These are phyloP conservation scores for Pseudonectria foliicola DNA, from an alignment of 2,329 filamentous ascomycete species.

Conservation along the genomic window DNA sequence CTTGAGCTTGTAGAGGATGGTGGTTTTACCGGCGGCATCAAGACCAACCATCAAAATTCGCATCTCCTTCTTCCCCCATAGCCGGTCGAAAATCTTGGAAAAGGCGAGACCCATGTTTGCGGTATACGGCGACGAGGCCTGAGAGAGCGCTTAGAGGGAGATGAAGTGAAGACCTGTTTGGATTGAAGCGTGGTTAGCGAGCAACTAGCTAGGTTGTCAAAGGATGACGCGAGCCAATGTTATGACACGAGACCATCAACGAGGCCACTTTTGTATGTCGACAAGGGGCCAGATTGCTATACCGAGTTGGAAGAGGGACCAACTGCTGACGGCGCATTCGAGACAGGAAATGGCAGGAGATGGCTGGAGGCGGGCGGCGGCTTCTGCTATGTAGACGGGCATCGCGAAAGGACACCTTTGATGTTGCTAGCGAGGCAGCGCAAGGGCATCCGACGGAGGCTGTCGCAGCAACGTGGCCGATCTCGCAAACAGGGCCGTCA, in stretches of 20 bases:
- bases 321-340: conserved; percentile 10
- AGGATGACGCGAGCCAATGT: no score
- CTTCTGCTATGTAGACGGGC: conserved; percentile 17
- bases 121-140: conserved; percentile 34
- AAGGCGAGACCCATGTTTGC: conserved; percentile 95
- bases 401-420: conserved; percentile 23
- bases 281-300: no score
- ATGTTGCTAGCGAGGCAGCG: conserved; percentile 17
- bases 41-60: conserved; percentile 99
- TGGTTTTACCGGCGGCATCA: conserved; percentile 99
- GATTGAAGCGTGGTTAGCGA: conserved; percentile 7
- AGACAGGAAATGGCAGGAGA: conserved; percentile 17
- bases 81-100: conserved; percentile 91
- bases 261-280: no score
- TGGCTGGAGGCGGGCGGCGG: conserved; percentile 12
- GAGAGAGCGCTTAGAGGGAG: conserved; percentile 12
- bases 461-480: conserved; percentile 2
- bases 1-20: conserved; percentile 99
- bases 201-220: no score
- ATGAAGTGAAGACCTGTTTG: conserved; percentile 18
- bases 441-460: conserved; percentile 8
- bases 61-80: conserved; percentile 99
- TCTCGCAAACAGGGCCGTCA: background rate
- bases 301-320: conserved; percentile 11
- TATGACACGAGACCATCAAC: no score